Percentiles rank a stretch among this genome's conserved stretches.
These are phyloP conservation scores for Skeletonema marinoi DNA, from an alignment of 108 stramenopile species.

Conservation along the genomic window DNA sequence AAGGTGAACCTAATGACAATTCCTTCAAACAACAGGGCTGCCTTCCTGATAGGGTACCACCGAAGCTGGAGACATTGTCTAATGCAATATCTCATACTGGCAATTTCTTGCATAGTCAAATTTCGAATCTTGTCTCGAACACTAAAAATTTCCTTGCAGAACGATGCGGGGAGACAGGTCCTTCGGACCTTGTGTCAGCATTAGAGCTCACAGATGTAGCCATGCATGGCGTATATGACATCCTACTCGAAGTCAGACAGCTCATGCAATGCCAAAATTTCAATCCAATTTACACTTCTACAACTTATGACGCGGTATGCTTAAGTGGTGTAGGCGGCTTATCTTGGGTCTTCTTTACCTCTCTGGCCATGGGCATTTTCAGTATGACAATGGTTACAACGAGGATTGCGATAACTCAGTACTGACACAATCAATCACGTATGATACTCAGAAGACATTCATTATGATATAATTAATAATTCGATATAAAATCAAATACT, in stretches of 20 bases:
- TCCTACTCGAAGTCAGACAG: slow-evolving; percentile 16
- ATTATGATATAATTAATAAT: no score
- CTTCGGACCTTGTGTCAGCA: slow-evolving; percentile 1
- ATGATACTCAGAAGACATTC: no score
- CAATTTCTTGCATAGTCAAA: slow-evolving; percentile 8
- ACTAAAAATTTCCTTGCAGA: background rate
- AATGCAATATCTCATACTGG: slow-evolving; percentile 5
- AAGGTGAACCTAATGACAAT: background rate
- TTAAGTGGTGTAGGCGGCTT: slow-evolving; percentile 32
- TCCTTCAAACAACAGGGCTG: slow-evolving; percentile 15
- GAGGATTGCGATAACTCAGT: slow-evolving; percentile 22
- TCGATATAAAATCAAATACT: no score
- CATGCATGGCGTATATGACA: slow-evolving; percentile 12
- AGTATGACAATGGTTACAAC: slow-evolving; percentile 38
- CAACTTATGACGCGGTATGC: slow-evolving; percentile 29
- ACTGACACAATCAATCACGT: background rate
- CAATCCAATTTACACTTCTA: slow-evolving; percentile 32
- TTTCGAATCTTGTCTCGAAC: background rate
- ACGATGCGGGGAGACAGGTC: slow-evolving; percentile 25
- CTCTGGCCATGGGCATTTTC: slow-evolving; percentile 25
- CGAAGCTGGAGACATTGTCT: slow-evolving; percentile 9
- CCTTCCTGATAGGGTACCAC: slow-evolving; percentile 24
- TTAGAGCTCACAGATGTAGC: slow-evolving; percentile 24
- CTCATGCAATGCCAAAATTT: slow-evolving; percentile 26
- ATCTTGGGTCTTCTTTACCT: slow-evolving; percentile 35